phyloP scores from a whole-genome alignment of 2,329 filamentous ascomycete genomes.

The Capronia americana region DNA sequence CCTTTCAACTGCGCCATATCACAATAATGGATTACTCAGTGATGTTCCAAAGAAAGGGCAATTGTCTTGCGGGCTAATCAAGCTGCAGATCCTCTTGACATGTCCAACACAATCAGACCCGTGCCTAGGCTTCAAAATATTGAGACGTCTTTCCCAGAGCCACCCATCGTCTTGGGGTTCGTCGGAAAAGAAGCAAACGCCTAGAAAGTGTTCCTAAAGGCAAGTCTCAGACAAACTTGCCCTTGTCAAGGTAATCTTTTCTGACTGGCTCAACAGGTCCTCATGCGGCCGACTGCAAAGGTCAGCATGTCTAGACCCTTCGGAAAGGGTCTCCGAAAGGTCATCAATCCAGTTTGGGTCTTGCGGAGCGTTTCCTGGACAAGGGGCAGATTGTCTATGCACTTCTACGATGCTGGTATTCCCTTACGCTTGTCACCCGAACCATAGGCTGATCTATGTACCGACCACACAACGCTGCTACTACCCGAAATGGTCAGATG shows the following conservation, averaged over 20 bases:
- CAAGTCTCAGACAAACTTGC: not conserved
- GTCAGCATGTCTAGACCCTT: not conserved
- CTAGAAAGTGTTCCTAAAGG: not conserved
- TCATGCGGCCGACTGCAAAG: not conserved
- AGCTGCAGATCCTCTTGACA: not conserved
- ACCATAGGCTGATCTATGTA: slow-evolving; percentile 1
- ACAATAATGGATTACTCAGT: not conserved
- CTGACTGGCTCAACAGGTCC: not conserved
- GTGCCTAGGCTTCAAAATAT: not conserved
- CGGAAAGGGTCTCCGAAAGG: not conserved
- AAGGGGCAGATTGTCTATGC: not conserved
- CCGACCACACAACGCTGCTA: not conserved
- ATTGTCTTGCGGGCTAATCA: not conserved
- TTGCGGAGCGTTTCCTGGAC: not conserved
- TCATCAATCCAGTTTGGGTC: not conserved
- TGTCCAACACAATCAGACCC: not conserved
- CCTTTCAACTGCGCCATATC: not conserved
- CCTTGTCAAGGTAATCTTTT: not conserved
- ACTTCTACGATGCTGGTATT: not conserved
- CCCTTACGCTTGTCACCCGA: slow-evolving; percentile 1
- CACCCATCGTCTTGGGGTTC: not conserved
- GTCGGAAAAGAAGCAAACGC: not conserved
- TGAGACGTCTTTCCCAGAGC: not conserved
- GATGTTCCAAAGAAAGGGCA: not conserved
- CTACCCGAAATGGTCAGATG: not conserved